Evolutionary conservation across 2,329 filamentous ascomycete species (phyloP), one percentile per base, ranked within the genome.

Genomic region (Cladosporium sp.): DNA sequence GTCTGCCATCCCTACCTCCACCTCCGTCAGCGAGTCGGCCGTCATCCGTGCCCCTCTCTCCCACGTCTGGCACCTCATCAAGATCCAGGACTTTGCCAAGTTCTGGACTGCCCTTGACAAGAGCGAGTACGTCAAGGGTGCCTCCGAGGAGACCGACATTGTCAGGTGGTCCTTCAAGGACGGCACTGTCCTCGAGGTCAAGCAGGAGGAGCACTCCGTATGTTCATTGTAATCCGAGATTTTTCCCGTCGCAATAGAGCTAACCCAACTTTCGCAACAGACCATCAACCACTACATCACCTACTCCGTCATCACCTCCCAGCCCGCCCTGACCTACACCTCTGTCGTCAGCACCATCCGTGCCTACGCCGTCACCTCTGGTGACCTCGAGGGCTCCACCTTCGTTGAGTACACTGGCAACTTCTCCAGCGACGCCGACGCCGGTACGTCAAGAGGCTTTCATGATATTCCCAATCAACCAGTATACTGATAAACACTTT

Each of bases 141-240:
- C 75, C 12, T 76, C 73, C 46, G 67, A 72, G 32, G 83, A 86
- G 68, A 80, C 83, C 38, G 83, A 86, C 59, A 70, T 86, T 50
- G 78, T 85, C 61, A 78, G 78, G 67, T 87, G 84, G 84, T 78
- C 76, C 16, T 88, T 87, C 74, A 81, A 82, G 66, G 84, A 88
- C 60, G 83, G 82, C 43, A 81, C 78, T 22, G 76, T 79, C 49
- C 70, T 85, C 16, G 83, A 87, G 67, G 80, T 88, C 58, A 87
- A 87, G 79, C 82, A 85, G 72, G 84, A 88, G 69, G 84, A 86
- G 73, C 83, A 87, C 71, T 84, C 80, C 57, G 82, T 85, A 69
- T 53, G 78, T 67, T n/a, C n/a, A n/a, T 18, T 5, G 5, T 9
- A 27, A 9, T 27, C 9, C 19, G 7, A 19, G 7, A 6, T 41